Conservation (phyloP, 345 rosid species). For the Carallia brachiata region DNA sequence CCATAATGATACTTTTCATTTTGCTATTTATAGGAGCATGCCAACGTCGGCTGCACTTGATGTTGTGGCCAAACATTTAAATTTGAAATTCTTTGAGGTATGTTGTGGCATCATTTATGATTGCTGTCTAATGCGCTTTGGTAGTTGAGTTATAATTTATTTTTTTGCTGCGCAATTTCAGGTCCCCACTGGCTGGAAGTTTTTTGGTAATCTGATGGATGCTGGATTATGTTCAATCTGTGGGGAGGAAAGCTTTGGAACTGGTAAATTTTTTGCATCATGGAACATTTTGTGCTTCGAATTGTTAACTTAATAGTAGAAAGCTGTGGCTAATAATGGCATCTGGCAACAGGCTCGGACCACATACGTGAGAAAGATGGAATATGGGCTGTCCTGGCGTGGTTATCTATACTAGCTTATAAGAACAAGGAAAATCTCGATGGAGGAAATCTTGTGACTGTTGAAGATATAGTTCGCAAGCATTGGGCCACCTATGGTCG, state of each 20-base stretch:
- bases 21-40: constrained; percentile 82
- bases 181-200: constrained; percentile 99
- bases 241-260: constrained; percentile 99
- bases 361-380: constrained; percentile 99
- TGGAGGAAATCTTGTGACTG: constrained; percentile 76
- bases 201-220: constrained; percentile 99
- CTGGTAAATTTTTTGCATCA: constrained; percentile 53
- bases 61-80: constrained; percentile 81
- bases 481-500: constrained; percentile 97
- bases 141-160: constrained; percentile 7
- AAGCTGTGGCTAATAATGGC: constrained; percentile 16
- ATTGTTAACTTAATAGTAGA: background rate
- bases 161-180: constrained; percentile 32
- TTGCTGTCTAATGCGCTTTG: background rate
- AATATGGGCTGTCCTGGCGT: constrained; percentile 98
- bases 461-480: constrained; percentile 88
- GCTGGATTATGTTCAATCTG: constrained; percentile 93
- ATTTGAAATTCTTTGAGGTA: constrained; percentile 97
- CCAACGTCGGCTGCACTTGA: constrained; percentile 99
- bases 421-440: constrained; percentile 67
- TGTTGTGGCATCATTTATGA: constrained; percentile 8
- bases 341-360: constrained; percentile 70
- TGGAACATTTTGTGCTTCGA: background rate
- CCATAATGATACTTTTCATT: constrained; percentile 3
- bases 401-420: constrained; percentile 90